Evolutionary conservation across 2,329 filamentous ascomycete species (phyloP), one percentile per base, ranked within the genome.

Genomic region (Parastagonospora avenae): DNA sequence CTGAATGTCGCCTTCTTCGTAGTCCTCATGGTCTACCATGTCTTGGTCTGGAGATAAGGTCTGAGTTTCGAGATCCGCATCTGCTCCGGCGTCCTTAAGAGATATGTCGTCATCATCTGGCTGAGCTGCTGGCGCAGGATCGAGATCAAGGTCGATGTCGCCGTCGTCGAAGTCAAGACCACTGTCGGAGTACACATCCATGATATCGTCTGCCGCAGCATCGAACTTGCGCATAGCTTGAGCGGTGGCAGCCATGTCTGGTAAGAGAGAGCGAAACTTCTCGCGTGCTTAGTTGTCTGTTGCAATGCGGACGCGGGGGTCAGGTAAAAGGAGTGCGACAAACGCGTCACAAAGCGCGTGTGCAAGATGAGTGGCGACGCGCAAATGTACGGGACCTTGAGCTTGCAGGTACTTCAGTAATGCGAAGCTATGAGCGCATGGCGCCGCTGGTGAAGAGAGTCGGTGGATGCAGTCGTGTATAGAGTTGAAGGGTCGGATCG

Each of bases 71-170:
- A 55, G 31, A 12, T 51, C 68, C n/a, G 42, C 50, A 19, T 68
- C 70, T 37, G 66, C 63, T 11, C 48, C 62, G 11, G 65, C 74
- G 58, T 87, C 85, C 59, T 84, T 79, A 42, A 84, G 75, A 46
- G 85, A 83, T 50, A 79, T 81, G 52, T 86, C 78, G 54, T 86
- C 78, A 24, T 71, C 68, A 28, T 61, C 49, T 4, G 39, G 12
- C 8, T 53, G 38, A 8, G 50, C 43, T 11, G 63, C 55, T 32
- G 55, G 59, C 45, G 60, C 57, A 28, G 64, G 57, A 10, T 67
- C 70, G 73, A 52, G 80, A 58, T 85, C 83, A 53, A 87, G 77
- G 58, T 87, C 84, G 53, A 87, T 84, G 50, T 85, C 82, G 47
- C 82, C 81, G 48, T 84, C 80, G 44, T 76, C 76, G 46, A 81